Evolutionary conservation across 345 rosid genomes (phyloP).

Genomic region (Kernera saxatilis): DNA sequence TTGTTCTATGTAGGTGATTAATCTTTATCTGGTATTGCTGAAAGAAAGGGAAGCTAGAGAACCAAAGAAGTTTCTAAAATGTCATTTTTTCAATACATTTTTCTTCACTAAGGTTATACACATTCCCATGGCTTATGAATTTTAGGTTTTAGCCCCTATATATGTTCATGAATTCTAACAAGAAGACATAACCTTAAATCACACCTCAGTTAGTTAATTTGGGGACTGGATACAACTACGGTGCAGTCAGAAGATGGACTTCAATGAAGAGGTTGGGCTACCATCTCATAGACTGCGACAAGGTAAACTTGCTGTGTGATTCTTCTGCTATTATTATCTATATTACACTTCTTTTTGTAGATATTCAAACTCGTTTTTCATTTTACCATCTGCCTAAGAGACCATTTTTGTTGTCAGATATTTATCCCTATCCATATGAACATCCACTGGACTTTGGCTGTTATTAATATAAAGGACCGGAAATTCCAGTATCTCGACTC

Average conservation of each 20-base stretch:
- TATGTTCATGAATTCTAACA: conserved; percentile 2
- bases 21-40: conserved; percentile 76
- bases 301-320: conserved; percentile 40
- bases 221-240: conserved; percentile 53
- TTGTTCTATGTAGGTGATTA: conserved; percentile 62
- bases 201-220: conserved; percentile 52
- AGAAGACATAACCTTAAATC: neutral
- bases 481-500: conserved; percentile 97
- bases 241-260: conserved; percentile 92
- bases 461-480: conserved; percentile 70
- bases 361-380: neutral
- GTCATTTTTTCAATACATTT: conserved; percentile 91
- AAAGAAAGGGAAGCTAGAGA: conserved; percentile 95
- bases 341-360: neutral
- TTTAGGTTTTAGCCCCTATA: neutral
- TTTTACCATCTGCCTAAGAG: neutral
- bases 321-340: neutral
- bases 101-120: conserved; percentile 83
- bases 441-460: conserved; percentile 95
- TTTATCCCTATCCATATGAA: conserved; percentile 89
- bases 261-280: conserved; percentile 82
- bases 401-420: conserved; percentile 46
- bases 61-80: conserved; percentile 75
- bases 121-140: neutral
- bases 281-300: conserved; percentile 70